These are phyloP conservation scores for Pyrenophora seminiperda DNA, from an alignment of 2,329 filamentous ascomycete species.

Conservation along the genomic window DNA sequence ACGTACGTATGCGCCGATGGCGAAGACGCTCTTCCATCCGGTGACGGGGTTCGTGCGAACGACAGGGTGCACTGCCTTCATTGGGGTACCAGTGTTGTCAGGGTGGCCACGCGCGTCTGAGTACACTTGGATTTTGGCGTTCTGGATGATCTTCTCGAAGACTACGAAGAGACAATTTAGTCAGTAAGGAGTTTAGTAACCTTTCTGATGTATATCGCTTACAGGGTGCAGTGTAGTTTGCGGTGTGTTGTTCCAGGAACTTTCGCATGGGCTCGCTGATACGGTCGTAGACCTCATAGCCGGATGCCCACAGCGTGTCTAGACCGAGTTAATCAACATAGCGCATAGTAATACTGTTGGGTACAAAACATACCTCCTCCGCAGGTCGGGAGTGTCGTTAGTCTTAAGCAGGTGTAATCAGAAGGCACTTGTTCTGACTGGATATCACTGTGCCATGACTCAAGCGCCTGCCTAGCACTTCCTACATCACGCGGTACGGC, in stretches of 20 bases:
- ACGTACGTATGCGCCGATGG: slow-evolving; percentile 38
- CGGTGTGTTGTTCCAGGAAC: slow-evolving; percentile 5
- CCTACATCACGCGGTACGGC: slow-evolving; percentile 5
- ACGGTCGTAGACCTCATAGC: slow-evolving; percentile 8
- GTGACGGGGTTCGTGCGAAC: slow-evolving; percentile 64
- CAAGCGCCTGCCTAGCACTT: slow-evolving; percentile 5
- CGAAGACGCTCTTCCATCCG: slow-evolving; percentile 59
- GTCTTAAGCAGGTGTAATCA: slow-evolving; percentile 9
- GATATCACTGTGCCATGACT: slow-evolving; percentile 10
- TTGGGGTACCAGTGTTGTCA: slow-evolving; percentile 54
- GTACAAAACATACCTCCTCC: slow-evolving; percentile 2
- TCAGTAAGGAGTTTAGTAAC: background rate
- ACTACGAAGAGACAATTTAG: background rate
- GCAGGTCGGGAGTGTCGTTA: background rate
- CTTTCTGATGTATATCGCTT: background rate
- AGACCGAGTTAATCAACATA: background rate
- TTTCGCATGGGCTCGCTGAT: slow-evolving; percentile 10
- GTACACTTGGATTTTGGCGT: slow-evolving; percentile 4
- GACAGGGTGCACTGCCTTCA: slow-evolving; percentile 58
- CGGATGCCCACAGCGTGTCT: slow-evolving; percentile 11
- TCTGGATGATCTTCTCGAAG: slow-evolving; percentile 10
- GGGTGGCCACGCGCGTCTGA: slow-evolving; percentile 53
- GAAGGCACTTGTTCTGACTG: slow-evolving; percentile 11
- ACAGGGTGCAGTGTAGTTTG: slow-evolving; percentile 10
- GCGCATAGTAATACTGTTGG: background rate